These are phyloP conservation scores for Backusella morwellensis DNA, from an alignment of 192 early-diverging fungal species.

Conservation along the genomic window DNA sequence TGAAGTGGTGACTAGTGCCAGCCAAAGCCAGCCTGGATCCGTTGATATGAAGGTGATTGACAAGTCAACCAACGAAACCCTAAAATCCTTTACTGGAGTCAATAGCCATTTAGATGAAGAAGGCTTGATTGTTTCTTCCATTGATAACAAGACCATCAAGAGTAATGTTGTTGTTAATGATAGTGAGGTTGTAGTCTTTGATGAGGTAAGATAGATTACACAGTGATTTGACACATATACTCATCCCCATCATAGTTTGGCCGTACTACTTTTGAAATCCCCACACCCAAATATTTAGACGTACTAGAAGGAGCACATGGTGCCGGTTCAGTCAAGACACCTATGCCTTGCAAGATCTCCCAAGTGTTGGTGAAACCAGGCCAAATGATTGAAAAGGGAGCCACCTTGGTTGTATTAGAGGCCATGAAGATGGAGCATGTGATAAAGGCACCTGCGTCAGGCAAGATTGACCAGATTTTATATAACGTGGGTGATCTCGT, in stretches of 20 bases:
- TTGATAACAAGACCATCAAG: conserved; percentile 60
- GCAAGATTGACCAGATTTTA: conserved; percentile 69
- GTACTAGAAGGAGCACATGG: conserved; percentile 43
- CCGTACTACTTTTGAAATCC: conserved; percentile 51
- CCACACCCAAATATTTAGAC: conserved; percentile 54
- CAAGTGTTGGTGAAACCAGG: conserved; percentile 75
- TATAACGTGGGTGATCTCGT: conserved; percentile 89
- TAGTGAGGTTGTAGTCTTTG: conserved; percentile 65
- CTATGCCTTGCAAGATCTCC: conserved; percentile 98
- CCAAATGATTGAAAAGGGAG: conserved; percentile 76
- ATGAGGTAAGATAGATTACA: conserved; percentile 35
- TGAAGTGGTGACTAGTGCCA: conserved; percentile 29
- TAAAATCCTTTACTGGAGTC: conserved; percentile 35
- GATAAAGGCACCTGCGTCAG: conserved; percentile 76
- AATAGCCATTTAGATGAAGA: conserved; percentile 43
- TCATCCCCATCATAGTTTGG: conserved; percentile 34
- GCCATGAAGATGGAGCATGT: conserved; percentile 99
- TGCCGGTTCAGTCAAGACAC: conserved; percentile 75
- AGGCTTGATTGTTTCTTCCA: conserved; percentile 51
- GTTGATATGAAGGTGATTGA: conserved; percentile 39
- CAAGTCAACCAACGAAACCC: conserved; percentile 21
- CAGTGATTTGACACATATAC: neutral
- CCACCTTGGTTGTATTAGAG: conserved; percentile 82
- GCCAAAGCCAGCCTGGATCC: neutral
- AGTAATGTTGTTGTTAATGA: conserved; percentile 64